Evolutionary conservation across 1,284 basidiomycete genomes (phyloP), one percentile per base, ranked within the genome.

Genomic region (Moesziomyces sp.): DNA sequence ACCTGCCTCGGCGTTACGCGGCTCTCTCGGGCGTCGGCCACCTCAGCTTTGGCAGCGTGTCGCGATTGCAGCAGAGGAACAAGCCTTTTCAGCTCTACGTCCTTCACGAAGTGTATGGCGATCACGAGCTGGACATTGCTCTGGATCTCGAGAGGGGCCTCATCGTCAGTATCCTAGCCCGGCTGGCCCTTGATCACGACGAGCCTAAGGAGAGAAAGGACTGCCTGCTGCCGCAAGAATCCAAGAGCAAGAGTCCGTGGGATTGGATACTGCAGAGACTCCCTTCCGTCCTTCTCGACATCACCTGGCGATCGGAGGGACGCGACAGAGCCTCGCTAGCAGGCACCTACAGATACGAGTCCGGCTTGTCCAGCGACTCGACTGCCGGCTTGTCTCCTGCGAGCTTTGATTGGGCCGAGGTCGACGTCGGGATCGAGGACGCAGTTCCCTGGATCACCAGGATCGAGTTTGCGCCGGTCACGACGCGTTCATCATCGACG

Each of bases 371-470:
- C n/a, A 13, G 19, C n/a, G 5, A 52, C 14, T n/a, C 50, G 11
- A 19, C 35, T 11, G 34, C 34, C 34, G 10, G 3, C 14, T 14
- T 9, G 14, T 10, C 34, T 35, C 14, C 34, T 35, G 34, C 34
- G 10, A 35, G 11, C 34, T 35, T 35, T 35, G 34, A 35, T 7
- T 35, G 48, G 55, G 14, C 50, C 21, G 55, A 57, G 26, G 55
- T 57, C 9, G 55, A 57, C 10, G 23, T 57, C 5, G 23, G 50
- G 19, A 50, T 57, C 16, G 47, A 50, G 28, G 55, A 57, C 19
- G 26, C 47, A 7, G 48, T 38, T 13, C 55, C 30, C 13, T 57
- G 55, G 55, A 57, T 57, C 30, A 57, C 47, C 26, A 24, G 55
- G n/a, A 57, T 57, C 43, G 55, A 57, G 21, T 57, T 50, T 21